Evolutionary conservation across 1,139 yeast species (phyloP), one percentile per base, ranked within the genome.

Genomic region (Magnusiomyces paraingens): DNA sequence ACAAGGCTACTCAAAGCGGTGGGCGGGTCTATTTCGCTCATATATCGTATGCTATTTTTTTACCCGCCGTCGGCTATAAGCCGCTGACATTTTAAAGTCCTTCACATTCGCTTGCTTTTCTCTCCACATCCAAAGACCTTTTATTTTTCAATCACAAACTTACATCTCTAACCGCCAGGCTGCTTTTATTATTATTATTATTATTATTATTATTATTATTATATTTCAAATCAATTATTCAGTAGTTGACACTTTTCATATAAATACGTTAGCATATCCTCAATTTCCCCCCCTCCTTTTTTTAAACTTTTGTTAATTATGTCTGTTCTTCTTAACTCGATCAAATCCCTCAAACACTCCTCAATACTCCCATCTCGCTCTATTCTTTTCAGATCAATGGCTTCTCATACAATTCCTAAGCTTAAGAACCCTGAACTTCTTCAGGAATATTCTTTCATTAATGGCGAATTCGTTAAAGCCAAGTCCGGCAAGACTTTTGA

Each of bases 401-500:
- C 57, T 32, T 36, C 56, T 26, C 47, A 51, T 38, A 45, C 54
- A 15, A 40, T 52, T 15, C 55, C 67, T 26, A 63, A 59, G 17
- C 73, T 84, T 57, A 74, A 77, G 54, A 80, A 83, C 67, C 77
- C 81, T 17, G 78, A 77, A 14, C 77, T 88, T 52, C 63, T 86
- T 55, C 76, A 79, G 64, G 70, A 79, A 44, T 77, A 79, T 56
- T 83, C 88, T 18, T 81, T 73, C 62, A 74, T 88, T 67, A 80
- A 85, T 61, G 96, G 96, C 50, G 71, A 81, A 63, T 89, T 95
- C 90, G 68, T 78, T 50, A 65, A 70, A 20, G 75, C 82, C 22
- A 70, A 73, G 47, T 73, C 82, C 18, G 70, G 76, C 26, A 77
- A 77, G 54, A 75, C 80, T 17, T 88, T 86, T 68, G 73, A 78